Evolutionary conservation across 1,284 basidiomycete species (phyloP), one percentile per base, ranked within the genome.

Genomic region (Meripilus lineatus): DNA sequence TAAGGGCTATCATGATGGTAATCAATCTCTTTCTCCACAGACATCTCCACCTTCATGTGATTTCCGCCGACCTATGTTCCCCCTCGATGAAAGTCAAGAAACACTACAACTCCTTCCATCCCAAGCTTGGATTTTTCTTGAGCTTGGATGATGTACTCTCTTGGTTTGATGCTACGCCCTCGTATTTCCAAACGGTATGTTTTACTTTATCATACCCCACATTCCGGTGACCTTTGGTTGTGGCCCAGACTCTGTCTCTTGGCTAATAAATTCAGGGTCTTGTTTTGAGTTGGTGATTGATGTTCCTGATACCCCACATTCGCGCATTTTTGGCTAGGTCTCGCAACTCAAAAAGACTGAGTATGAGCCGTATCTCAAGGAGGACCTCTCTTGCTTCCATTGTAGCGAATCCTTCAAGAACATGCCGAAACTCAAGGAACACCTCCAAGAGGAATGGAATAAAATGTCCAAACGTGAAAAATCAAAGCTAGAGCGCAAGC

Each of bases 31-130:
- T 14, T 24, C 28, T 25, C 6, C 20, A 8, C 49, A 93, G 91
- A 50, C 91, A 94, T 59, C 50, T 93, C 1, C 93, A 95, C 58
- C 65, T 93, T 5, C 93, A 97, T 59, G 79, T 97, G 47, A 70
- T 97, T 22, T 95, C 93, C 1, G 72, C 76, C 17, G 94, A 99
- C 59, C 66, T 96, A 15, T 74, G 79, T 40, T 85, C 87, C 0
- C 71, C 77, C 2, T 66, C 69, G 28, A 67, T 98, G 66, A 98
- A 95, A 65, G 79, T 77, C 50, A 97, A 96, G 72, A 93, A 89
- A 57, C 93, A 98, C 57, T 93, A 93, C 69, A 93, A 95, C 61
- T 92, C 91, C 2, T 99, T 98, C 67, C 82, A 89, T 54, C 95
- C 94, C 0, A 76, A 76, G 23, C 69, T 79, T 11, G 93, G 91